Base-by-base conservation (phyloP, 2,329 filamentous ascomycete species). In the Akanthomyces dipterigenus region DNA sequence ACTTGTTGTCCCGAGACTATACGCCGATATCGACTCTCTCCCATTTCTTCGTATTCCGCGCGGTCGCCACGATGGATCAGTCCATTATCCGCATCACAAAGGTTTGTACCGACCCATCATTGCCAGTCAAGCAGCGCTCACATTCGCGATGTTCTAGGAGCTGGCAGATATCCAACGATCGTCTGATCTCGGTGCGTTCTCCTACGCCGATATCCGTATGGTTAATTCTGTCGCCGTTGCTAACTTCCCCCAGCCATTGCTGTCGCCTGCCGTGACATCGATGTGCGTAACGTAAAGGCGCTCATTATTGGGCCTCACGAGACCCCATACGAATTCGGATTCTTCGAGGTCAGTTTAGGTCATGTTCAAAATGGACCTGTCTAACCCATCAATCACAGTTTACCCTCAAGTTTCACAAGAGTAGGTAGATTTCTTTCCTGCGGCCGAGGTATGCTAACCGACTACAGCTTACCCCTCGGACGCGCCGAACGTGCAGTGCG, bases 301-400 rank as follows among this genome's bases (percentile, higher is more conserved):
- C 75, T 98, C 65, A 93, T 98, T 69, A 86, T 98, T 66, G 95
- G 95, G 0, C 93, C 95, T 26, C 91, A 93, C 65, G 93, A 95
- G 68, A 96, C 93, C 0, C 93, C 93, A 0, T 99, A 99, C 74
- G 93, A 97, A 74, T 97, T 96, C 71, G 95, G 95, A 3, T 97
- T 97, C 77, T 98, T 96, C 71, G 92, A 98, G 82, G 92, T 95
- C 73, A 63, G 80, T 71, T 60, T 67, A 16, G 18, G 43, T 48
- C 46, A n/a, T 3, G 16, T 26, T 24, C 26, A 40, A 20, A 43
- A 2, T 1, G 20, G 34, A 26, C 16, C n/a, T 2, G 26, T 51
- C 61, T 66, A 51, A 65, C 43, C 3, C 16, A 16, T 46, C 11
- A 22, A 12, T 46, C 20, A 46, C 16, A 93, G 89, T 96, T 96